Percentiles rank a stretch among this genome's conserved stretches.
Evolutionary conservation across 169 alveolate species (phyloP).

Genomic region (Plasmodium reichenowi): DNA sequence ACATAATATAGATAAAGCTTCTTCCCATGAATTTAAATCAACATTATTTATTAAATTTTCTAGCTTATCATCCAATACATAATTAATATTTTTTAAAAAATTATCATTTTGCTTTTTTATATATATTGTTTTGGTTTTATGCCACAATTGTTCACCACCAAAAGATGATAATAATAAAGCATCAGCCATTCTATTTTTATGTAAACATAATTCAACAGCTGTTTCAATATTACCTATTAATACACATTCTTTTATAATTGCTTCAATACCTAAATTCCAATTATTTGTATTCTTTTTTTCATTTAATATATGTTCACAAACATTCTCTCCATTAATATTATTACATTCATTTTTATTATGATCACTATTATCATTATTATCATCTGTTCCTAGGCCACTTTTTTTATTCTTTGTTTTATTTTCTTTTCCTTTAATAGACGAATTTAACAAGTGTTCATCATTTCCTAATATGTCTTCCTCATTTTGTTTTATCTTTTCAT

Average conservation of each 20-base stretch:
- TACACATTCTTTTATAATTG: slow-evolving; percentile 76
- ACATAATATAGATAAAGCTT: slow-evolving; percentile 79
- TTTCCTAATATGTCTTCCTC: background rate
- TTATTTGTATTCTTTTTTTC: background rate
- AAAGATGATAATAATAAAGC: slow-evolving; percentile 84
- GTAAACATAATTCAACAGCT: slow-evolving; percentile 84
- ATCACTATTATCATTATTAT: background rate
- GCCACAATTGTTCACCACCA: slow-evolving; percentile 84
- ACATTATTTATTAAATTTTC: slow-evolving; percentile 74
- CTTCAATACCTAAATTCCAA: slow-evolving; percentile 71
- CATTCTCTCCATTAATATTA: background rate
- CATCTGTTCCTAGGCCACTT: background rate
- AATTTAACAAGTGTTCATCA: background rate
- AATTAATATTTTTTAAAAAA: slow-evolving; percentile 76
- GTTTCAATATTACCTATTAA: slow-evolving; percentile 81
- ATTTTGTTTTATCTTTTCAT: slow-evolving; percentile 15
- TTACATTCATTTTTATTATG: background rate
- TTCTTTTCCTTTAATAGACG: background rate
- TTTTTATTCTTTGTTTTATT: background rate
- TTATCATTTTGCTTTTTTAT: slow-evolving; percentile 76
- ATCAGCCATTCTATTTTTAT: slow-evolving; percentile 78
- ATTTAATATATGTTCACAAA: background rate
- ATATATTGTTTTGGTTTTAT: slow-evolving; percentile 74
- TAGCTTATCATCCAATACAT: slow-evolving; percentile 80
- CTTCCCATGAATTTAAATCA: slow-evolving; percentile 82